These are phyloP conservation scores for Aspergillus sp. DNA, from an alignment of 2,329 filamentous ascomycete species.

Conservation along the genomic window DNA sequence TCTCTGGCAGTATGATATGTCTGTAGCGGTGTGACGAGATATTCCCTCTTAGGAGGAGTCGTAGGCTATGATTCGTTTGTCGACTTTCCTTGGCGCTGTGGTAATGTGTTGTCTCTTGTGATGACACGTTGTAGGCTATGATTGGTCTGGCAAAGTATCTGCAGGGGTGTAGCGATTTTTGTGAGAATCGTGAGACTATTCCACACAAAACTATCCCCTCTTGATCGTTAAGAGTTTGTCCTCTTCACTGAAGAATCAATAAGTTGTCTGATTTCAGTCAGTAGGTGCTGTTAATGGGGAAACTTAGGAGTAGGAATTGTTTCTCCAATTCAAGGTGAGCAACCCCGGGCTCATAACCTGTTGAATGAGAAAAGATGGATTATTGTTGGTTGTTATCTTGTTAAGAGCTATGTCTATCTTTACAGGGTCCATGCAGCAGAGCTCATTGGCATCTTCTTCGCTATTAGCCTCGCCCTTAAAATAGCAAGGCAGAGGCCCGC, in stretches of 20 bases:
- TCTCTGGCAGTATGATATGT: not conserved
- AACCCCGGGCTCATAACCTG: not conserved
- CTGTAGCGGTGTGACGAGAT: not conserved
- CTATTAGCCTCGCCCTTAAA: no score
- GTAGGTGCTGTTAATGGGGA: not conserved
- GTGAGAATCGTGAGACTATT: not conserved
- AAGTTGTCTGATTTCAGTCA: not conserved
- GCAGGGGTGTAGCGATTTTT: not conserved
- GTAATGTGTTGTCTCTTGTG: not conserved
- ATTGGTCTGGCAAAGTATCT: not conserved
- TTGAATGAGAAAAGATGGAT: not conserved
- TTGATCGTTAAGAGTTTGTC: not conserved
- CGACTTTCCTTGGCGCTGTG: not conserved
- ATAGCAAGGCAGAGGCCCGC: no score
- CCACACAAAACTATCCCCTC: not conserved
- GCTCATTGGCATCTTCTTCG: no score
- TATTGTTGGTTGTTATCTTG: no score
- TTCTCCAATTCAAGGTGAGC: not conserved
- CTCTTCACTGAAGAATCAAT: not conserved
- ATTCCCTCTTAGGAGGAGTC: not conserved
- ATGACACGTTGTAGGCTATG: not conserved
- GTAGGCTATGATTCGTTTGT: not conserved
- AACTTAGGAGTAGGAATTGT: constrained; percentile 1
- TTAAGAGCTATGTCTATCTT: no score
- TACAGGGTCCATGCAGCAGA: no score